These are phyloP conservation scores for Cutaneotrichosporon mucoides DNA, from an alignment of 1,284 basidiomycete genomes.

Conservation along the genomic window DNA sequence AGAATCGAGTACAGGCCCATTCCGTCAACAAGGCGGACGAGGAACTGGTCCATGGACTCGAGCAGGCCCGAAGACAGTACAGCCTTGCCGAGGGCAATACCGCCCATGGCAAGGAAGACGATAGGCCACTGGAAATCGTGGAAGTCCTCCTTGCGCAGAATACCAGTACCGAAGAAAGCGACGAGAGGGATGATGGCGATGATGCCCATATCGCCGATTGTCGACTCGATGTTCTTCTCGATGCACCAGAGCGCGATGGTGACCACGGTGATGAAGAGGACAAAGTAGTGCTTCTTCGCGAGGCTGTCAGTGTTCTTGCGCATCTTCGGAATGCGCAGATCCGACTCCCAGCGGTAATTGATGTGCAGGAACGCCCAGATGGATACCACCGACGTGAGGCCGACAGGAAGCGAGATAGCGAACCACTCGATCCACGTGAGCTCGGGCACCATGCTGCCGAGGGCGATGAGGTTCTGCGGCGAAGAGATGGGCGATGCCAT, in stretches of 20 bases:
- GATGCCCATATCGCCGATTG: conserved; percentile 93
- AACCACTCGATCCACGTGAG: conserved; percentile 95
- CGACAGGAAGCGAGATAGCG: conserved; percentile 86
- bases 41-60: conserved; percentile 65
- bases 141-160: conserved; percentile 95
- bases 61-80: conserved; percentile 86
- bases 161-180: conserved; percentile 90
- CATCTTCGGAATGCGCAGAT: conserved; percentile 75
- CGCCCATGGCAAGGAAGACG: conserved; percentile 95
- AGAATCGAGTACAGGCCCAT: conserved; percentile 76
- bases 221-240: conserved; percentile 72
- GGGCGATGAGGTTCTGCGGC: conserved; percentile 94
- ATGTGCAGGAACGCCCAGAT: conserved; percentile 89
- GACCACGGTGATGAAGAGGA: conserved; percentile 72
- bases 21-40: conserved; percentile 67
- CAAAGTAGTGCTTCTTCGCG: conserved; percentile 84
- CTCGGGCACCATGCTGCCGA: conserved; percentile 78
- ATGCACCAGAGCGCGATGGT: conserved; percentile 92
- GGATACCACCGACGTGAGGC: conserved; percentile 72
- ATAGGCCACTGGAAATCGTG: conserved; percentile 93
- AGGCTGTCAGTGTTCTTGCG: conserved; percentile 75
- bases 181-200: conserved; percentile 92
- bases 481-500: conserved; percentile 89
- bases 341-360: conserved; percentile 80
- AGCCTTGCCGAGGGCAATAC: conserved; percentile 92